phyloP scores from a whole-genome alignment of 495 filamentous ascomycete species.

The Xylaria telfairii region DNA sequence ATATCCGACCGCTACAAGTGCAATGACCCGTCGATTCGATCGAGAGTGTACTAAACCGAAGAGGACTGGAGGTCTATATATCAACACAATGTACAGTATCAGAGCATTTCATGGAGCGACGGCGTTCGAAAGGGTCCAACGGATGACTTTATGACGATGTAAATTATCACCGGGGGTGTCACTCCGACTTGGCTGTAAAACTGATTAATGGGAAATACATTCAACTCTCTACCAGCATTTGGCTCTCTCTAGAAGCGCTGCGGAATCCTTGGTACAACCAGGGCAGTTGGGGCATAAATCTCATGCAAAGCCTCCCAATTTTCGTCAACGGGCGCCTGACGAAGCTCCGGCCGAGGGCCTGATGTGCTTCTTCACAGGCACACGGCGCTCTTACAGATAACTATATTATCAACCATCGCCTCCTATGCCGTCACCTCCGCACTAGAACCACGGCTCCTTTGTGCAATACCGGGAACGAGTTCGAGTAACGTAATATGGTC shows the following conservation, averaged over 20 bases:
- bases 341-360: not conserved
- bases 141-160: constrained; percentile 22
- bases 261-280: no score
- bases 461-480: not conserved
- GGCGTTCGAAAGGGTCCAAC: constrained; percentile 32
- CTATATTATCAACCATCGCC: not conserved
- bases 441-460: not conserved
- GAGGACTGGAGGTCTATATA: not conserved
- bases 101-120: constrained; percentile 40
- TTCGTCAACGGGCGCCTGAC: no score
- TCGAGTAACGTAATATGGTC: not conserved
- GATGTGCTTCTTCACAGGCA: not conserved
- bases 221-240: constrained; percentile 12
- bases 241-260: not conserved
- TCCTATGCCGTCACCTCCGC: not conserved
- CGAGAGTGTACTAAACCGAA: not conserved
- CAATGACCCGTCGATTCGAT: not conserved
- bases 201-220: constrained; percentile 20
- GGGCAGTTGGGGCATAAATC: not conserved
- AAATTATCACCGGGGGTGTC: constrained; percentile 26
- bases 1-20: not conserved
- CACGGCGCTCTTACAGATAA: not conserved
- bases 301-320: not conserved
- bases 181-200: constrained; percentile 12
- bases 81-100: constrained; percentile 31